These are phyloP conservation scores for Suillus sp. DNA, from an alignment of 768 basidiomycete species.

Conservation along the genomic window DNA sequence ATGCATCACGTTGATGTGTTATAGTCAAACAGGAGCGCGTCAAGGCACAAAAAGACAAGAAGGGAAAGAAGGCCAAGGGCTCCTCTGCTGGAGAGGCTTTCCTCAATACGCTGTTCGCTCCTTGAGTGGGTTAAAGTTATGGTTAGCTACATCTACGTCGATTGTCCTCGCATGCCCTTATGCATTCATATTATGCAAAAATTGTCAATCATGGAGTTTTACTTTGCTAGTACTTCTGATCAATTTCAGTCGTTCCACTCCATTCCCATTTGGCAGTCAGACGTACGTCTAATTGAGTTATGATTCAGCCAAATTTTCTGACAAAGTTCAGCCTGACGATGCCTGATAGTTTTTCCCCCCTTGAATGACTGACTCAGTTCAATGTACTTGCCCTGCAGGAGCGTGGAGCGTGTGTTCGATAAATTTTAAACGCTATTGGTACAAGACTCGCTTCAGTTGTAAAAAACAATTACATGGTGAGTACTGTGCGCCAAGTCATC, in stretches of 20 bases:
- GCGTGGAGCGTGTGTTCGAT: neutral
- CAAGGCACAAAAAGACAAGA: constrained; percentile 58
- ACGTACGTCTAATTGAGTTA: neutral
- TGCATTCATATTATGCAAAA: constrained; percentile 14
- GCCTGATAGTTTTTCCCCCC: neutral
- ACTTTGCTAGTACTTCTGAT: neutral
- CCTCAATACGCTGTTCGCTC: constrained; percentile 82
- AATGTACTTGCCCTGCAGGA: neutral
- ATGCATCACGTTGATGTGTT: constrained; percentile 15
- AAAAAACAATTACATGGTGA: neutral
- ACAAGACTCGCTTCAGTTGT: neutral
- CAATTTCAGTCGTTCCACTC: neutral
- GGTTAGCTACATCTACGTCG: constrained; percentile 15
- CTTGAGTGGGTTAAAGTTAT: constrained; percentile 47
- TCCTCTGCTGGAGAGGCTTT: constrained; percentile 78
- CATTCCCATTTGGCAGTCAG: neutral
- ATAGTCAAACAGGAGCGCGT: constrained; percentile 80
- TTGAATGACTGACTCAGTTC: neutral
- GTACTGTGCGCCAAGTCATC: neutral
- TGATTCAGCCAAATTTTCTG: neutral
- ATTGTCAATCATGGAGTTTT: constrained; percentile 4
- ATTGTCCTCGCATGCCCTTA: constrained; percentile 17
- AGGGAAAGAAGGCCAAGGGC: constrained; percentile 66
- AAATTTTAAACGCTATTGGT: neutral
- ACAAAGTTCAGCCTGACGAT: neutral